phyloP scores from a whole-genome alignment of 257 asterid genomes.

The Asclepias syriaca region DNA sequence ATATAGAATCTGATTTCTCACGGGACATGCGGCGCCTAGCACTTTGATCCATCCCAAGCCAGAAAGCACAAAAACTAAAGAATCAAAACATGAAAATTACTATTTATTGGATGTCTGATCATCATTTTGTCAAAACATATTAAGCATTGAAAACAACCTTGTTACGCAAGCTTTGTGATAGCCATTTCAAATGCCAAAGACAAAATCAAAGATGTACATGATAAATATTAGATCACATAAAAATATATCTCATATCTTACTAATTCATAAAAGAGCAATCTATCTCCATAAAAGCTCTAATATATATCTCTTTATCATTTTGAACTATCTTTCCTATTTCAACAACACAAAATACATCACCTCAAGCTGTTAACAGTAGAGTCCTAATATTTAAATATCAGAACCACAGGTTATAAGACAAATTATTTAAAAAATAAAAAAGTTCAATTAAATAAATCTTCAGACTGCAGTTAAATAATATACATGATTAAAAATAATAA shows the following conservation, averaged over 20 bases:
- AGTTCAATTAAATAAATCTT: background rate
- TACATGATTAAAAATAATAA: background rate
- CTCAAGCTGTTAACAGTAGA: background rate
- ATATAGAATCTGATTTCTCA: conserved; percentile 73
- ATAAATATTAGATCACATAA: background rate
- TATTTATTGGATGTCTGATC: conserved; percentile 8
- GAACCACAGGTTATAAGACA: background rate
- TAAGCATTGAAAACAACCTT: background rate
- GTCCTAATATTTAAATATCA: background rate
- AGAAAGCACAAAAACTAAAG: conserved; percentile 81
- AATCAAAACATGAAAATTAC: conserved; percentile 21
- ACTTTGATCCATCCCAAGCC: conserved; percentile 72
- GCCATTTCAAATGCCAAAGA: background rate
- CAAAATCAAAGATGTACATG: background rate
- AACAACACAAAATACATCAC: background rate
- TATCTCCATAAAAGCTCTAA: background rate
- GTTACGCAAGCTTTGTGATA: background rate
- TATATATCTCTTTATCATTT: background rate
- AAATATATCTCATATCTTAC: background rate
- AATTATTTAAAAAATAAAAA: background rate
- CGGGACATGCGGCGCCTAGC: conserved; percentile 59
- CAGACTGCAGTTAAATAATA: background rate
- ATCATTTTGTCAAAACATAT: background rate
- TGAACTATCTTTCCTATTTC: background rate
- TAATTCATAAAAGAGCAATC: background rate